These are phyloP conservation scores for Colletotrichum horii DNA, from an alignment of 2,329 filamentous ascomycete genomes.

Conservation along the genomic window DNA sequence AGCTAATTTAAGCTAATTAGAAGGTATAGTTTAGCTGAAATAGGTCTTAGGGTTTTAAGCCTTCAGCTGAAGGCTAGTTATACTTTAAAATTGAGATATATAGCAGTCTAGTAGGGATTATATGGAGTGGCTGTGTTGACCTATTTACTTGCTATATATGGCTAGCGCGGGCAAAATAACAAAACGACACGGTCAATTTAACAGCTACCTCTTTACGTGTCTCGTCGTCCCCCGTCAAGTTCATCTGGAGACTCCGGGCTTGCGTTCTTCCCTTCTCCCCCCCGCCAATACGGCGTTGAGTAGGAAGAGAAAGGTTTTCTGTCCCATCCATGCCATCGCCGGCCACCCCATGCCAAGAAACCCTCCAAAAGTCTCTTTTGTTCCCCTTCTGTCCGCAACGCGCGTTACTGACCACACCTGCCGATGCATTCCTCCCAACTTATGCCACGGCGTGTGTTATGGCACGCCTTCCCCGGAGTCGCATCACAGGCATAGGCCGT, in stretches of 20 bases:
- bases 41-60: too few relatives aligned
- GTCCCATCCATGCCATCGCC: background rate
- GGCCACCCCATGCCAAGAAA: background rate
- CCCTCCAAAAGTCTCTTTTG: background rate
- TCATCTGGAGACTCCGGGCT: background rate
- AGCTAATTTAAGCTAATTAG: too few relatives aligned
- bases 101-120: too few relatives aligned
- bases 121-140: too few relatives aligned
- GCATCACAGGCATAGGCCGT: background rate
- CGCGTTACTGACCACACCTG: background rate
- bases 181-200: too few relatives aligned
- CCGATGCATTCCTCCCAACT: background rate
- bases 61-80: too few relatives aligned
- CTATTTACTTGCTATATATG: too few relatives aligned
- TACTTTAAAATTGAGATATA: too few relatives aligned
- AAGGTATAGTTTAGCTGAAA: too few relatives aligned
- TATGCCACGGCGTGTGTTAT: background rate
- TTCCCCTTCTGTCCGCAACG: background rate
- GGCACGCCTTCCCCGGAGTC: background rate
- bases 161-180: too few relatives aligned
- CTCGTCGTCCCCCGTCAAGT: background rate
- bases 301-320: background rate
- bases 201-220: too few relatives aligned
- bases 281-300: background rate
- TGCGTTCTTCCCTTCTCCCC: background rate